Evolutionary conservation across 306 rosid species (phyloP).

Genomic region (Cercis canadensis): DNA sequence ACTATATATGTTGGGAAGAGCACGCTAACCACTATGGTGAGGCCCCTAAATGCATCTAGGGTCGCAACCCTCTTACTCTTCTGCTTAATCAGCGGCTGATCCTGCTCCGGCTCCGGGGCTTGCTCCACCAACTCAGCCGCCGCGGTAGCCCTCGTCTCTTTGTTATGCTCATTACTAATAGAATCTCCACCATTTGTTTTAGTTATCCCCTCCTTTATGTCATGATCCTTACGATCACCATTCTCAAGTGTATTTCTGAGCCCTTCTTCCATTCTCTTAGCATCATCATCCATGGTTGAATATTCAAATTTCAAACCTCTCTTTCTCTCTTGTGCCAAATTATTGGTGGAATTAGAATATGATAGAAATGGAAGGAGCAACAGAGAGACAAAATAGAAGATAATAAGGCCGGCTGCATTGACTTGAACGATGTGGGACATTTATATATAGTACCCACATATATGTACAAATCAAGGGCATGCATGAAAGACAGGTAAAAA

Average conservation of each 20-base stretch:
- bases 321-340: not conserved
- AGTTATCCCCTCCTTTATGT: conserved; percentile 9
- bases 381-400: conserved; percentile 36
- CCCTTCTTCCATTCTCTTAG: conserved; percentile 74
- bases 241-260: conserved; percentile 13
- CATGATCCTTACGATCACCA: conserved; percentile 19
- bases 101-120: conserved; percentile 14
- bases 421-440: conserved; percentile 32
- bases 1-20: too few species aligned
- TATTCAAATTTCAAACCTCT: conserved; percentile 18
- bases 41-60: conserved; percentile 89
- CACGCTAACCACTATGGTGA: conserved; percentile 76
- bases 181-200: conserved; percentile 33
- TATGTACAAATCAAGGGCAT: conserved; percentile 14
- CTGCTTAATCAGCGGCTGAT: conserved; percentile 39
- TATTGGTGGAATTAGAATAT: not conserved
- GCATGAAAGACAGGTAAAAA: conserved; percentile 7
- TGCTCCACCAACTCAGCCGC: conserved; percentile 3
- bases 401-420: conserved; percentile 61
- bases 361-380: conserved; percentile 17
- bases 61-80: conserved; percentile 83
- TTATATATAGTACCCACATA: not conserved
- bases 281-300: conserved; percentile 57
- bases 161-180: conserved; percentile 38
- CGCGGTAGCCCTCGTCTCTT: conserved; percentile 5